Evolutionary conservation across 352 stramenopile genomes (phyloP), one percentile per base, ranked within the genome.

Genomic region (Globisporangium spiculum): DNA sequence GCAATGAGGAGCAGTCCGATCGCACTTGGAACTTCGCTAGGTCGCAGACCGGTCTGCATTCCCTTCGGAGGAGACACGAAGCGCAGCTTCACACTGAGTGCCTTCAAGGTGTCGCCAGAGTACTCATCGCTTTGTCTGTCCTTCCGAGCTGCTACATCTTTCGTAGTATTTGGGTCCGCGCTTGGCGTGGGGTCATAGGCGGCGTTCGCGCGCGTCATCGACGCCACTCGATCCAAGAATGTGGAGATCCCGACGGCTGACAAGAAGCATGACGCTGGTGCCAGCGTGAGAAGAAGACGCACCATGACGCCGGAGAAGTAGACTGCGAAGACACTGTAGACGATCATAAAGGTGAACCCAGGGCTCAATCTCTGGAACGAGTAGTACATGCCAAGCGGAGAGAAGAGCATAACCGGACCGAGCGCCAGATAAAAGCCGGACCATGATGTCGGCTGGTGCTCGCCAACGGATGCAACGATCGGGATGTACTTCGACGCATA

Each of bases 401-500:
- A 87, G 58, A 98, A 84, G 8, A 96, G 76, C 65, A 98, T 87
- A 7, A 86, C 72, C 26, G 94, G 86, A 30, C 97, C 92, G 3
- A 98, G 83, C n/a, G 96, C 90, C 65, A 97, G 85, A 75, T 97
- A 98, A 70, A 98, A 98, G 12, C 76, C 83, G 0, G 89, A 89
- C 93, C 92, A 98, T 18, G 90, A 82, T 36, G 96, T 97, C 56
- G 96, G 94, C 71, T 98, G 96, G 71, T 98, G 96, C 75, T 98
- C 96, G 9, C 87, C 86, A 2, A 98, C 95, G 0, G 92, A 98
- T 7, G 94, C 96, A 67, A 98, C 97, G 69, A 98, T 98, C 22
- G 96, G 96, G 55, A 98, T 98, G 75, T 98, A 98, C 80, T 97
- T 98, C 76, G 84, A 93, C 26, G 93, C 91, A 68, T 98, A 98